Base-by-base conservation (phyloP, 495 filamentous ascomycete genomes). In the Chlorociboria aeruginascens region DNA sequence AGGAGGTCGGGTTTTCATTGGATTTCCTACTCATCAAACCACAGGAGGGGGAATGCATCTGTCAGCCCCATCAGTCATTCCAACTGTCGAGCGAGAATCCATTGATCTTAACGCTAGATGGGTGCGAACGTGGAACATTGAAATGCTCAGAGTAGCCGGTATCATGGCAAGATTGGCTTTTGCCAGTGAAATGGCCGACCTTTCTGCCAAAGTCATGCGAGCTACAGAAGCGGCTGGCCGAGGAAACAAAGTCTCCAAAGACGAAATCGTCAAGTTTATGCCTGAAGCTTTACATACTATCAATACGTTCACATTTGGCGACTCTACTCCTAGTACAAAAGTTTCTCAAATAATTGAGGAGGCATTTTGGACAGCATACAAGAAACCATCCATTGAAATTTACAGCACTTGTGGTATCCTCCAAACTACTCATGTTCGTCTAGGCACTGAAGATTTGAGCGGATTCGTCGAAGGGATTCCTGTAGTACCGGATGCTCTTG, bases 61-160 rank as follows among this genome's bases (percentile, higher is more conserved):
- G n/a, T 95, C 89, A n/a, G 93, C 93, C 1, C 89, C 89, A 7
- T 95, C 90, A 12, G 82, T 97, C 34, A 97, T 99, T 52, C 93
- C 93, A 3, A 99, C 93, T 0, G 93, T 97, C n/a, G 93, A 99
- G 67, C 78, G 93, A 46, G 93, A 99, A 63, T 88, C 83, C 43
- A 94, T 97, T 38, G 93, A 99, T 60, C 72, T 99, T 44, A 97
- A 97, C 64, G 92, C 93, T 37, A 81, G 88, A 40, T 89, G 83
- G 68, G 88, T 99, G 16, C 82, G 85, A 36, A 85, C 79, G 30
- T 99, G 93, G 93, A 99, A 99, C 60, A 66, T 82, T n/a, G 93
- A 96, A 60, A 85, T 99, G 78, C 68, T 99, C 14, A 77, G 90
- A 36, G 82, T 86, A 12, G 86, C 90, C 20, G 93, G 93, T 48